Evolutionary conservation across 495 filamentous ascomycete species (phyloP).

Genomic region (Daldinia caldariorum): DNA sequence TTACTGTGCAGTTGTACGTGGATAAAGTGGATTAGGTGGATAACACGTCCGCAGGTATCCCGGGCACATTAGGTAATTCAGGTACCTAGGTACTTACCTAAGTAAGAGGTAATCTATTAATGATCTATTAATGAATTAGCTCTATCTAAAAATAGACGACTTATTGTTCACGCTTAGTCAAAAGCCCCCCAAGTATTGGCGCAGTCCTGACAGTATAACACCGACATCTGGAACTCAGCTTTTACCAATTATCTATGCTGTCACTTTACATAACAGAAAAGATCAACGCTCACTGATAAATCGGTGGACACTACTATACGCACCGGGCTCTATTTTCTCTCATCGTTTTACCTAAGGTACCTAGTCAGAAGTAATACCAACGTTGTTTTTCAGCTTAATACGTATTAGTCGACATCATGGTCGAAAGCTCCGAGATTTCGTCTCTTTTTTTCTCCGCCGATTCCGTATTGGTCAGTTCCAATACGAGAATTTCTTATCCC

Average conservation of each 20-base stretch:
- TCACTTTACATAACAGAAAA: background rate
- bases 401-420: background rate
- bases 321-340: background rate
- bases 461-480: constrained; percentile 5
- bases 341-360: background rate
- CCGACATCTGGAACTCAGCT: constrained; percentile 8
- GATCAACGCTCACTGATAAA: background rate
- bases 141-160: constrained; percentile 34
- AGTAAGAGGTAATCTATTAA: too few species aligned
- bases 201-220: constrained; percentile 30
- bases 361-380: background rate
- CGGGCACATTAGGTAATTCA: too few species aligned
- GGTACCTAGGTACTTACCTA: background rate
- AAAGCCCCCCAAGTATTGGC: constrained; percentile 29
- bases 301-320: background rate
- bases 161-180: constrained; percentile 34
- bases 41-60: too few species aligned
- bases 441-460: constrained; percentile 9
- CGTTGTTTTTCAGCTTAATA: background rate
- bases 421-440: background rate
- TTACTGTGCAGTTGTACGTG: background rate
- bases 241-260: background rate
- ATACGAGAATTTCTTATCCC: constrained; percentile 23
- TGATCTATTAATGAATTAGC: constrained; percentile 10
- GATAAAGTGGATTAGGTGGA: too few species aligned